A percentile compares a stretch with the other conserved stretches of the same genome.
Conservation (phyloP, 441 rosid species). For the Arabidopsis lyrata region DNA sequence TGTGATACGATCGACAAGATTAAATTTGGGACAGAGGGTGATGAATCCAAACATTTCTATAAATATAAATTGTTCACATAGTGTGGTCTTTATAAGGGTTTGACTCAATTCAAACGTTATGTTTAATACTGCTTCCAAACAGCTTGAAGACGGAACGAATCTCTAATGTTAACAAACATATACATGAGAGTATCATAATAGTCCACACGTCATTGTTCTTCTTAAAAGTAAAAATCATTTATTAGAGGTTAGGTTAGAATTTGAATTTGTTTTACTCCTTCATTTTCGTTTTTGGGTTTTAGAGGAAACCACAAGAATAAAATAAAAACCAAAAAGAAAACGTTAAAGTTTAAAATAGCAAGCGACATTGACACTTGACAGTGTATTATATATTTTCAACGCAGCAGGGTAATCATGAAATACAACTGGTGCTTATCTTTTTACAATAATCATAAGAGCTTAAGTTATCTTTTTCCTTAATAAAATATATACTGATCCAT, state of each 20-base stretch:
- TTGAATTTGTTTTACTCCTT: constrained; percentile 13
- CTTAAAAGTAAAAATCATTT: constrained; percentile 12
- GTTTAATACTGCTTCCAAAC: constrained; percentile 29
- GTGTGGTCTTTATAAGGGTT: constrained; percentile 20
- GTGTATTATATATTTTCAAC: constrained; percentile 17
- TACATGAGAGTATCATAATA: constrained; percentile 3
- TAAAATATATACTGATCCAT: constrained; percentile 15
- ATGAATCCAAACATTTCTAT: constrained; percentile 24
- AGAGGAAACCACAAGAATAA: not conserved
- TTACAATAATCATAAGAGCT: no score
- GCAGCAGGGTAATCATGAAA: constrained; percentile 24
- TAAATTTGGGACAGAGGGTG: constrained; percentile 10
- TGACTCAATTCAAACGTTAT: constrained; percentile 26
- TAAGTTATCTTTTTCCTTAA: not conserved
- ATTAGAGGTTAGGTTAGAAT: constrained; percentile 30
- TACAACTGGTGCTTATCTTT: not conserved
- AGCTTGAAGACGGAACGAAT: constrained; percentile 35
- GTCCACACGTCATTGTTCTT: constrained; percentile 16
- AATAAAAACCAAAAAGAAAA: constrained; percentile 27
- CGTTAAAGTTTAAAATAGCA: constrained; percentile 24
- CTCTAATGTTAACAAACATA: constrained; percentile 16
- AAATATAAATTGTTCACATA: not conserved
- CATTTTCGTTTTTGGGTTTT: not conserved
- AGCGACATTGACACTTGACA: constrained; percentile 12
- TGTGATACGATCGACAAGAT: constrained; percentile 14